Percentiles rank a stretch among this genome's conserved stretches.
phyloP scores from a whole-genome alignment of 2,329 filamentous ascomycete genomes.

The Ambrosiella cleistominuta region DNA sequence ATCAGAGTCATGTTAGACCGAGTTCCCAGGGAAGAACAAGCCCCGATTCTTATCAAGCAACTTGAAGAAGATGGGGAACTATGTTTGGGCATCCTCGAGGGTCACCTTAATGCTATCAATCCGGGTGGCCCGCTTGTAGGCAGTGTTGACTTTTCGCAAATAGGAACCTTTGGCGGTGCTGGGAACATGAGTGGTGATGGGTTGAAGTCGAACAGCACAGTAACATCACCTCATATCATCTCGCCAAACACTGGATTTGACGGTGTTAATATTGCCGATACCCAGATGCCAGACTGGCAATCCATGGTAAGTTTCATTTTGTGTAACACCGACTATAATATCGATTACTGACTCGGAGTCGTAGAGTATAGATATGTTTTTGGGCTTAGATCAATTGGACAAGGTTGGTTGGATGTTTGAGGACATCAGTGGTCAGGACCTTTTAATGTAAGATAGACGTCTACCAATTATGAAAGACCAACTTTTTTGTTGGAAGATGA shows the following conservation, averaged over 20 bases:
- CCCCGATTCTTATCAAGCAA: slow-evolving; percentile 21
- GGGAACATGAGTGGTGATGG: not conserved
- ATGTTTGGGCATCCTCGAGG: slow-evolving; percentile 21
- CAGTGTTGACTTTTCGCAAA: not conserved
- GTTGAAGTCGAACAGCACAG: not conserved
- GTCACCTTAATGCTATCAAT: slow-evolving; percentile 4
- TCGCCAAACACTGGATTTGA: not conserved
- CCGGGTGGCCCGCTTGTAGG: not conserved
- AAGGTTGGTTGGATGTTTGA: slow-evolving; percentile 7
- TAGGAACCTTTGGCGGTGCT: not conserved
- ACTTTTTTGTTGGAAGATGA: not conserved
- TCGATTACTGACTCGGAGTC: not conserved
- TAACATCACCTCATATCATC: not conserved
- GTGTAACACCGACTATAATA: not conserved
- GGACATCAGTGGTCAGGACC: not conserved
- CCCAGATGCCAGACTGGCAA: slow-evolving; percentile 8
- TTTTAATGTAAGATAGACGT: not conserved
- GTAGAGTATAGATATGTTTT: slow-evolving; percentile 4
- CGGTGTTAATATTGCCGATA: not conserved
- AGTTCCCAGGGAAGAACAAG: slow-evolving; percentile 19
- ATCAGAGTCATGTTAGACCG: slow-evolving; percentile 26
- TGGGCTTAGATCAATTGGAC: not conserved
- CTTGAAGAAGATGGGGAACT: slow-evolving; percentile 22
- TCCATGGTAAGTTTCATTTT: slow-evolving; percentile 5
- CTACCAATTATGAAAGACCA: not conserved